A percentile compares a stretch with the other conserved stretches of the same genome.
These are phyloP conservation scores for Rhododendron vialii DNA, from an alignment of 148 eudicot species.

Conservation along the genomic window DNA sequence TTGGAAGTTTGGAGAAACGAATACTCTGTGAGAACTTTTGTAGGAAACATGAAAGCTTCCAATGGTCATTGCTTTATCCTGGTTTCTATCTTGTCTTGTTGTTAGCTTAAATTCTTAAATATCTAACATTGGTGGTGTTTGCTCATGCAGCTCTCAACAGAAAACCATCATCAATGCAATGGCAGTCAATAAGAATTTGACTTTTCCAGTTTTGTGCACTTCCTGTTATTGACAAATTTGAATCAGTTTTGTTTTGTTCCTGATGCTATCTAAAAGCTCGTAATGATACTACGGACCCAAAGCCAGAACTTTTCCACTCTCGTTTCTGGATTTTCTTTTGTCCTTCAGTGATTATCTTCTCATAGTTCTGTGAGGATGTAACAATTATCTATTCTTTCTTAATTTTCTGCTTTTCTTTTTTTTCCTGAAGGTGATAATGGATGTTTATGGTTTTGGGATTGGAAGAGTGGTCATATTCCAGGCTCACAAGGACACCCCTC, in stretches of 20 bases:
- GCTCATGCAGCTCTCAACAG: slow-evolving; percentile 71
- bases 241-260: not conserved
- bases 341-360: not conserved
- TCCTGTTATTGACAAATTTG: not conserved
- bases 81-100: not conserved
- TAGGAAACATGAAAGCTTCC: too few species aligned
- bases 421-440: slow-evolving; percentile 74
- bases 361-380: not conserved
- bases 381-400: not conserved
- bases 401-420: not conserved
- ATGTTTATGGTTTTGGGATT: slow-evolving; percentile 98
- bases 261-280: not conserved
- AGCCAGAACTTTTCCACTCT: not conserved
- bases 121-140: not conserved
- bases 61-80: too few species aligned
- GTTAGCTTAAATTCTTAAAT: not conserved
- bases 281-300: not conserved
- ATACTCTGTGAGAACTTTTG: not conserved
- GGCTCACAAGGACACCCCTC: not conserved
- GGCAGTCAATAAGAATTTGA: slow-evolving; percentile 54
- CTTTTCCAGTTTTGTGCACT: not conserved
- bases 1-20: not conserved
- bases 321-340: not conserved
- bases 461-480: slow-evolving; percentile 99
- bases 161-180: slow-evolving; percentile 87